Conservation (phyloP, 192 early-diverging fungal genomes). For the Linnemannia exigua region DNA sequence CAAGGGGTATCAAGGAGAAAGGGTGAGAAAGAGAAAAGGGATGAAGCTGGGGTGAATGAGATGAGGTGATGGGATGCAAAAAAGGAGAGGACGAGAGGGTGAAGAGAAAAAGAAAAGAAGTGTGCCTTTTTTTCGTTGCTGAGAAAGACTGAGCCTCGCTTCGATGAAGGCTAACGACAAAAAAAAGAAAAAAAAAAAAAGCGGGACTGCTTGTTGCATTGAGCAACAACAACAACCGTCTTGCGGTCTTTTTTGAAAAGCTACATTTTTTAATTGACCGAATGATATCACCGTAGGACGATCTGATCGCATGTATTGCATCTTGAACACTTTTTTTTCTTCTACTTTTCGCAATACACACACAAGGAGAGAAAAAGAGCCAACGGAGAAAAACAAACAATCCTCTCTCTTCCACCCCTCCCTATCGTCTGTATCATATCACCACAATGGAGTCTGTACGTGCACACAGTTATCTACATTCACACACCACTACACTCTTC, state of each 20-base stretch:
- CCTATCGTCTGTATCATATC: conserved; percentile 32
- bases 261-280: not conserved
- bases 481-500: not conserved
- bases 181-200: conserved; percentile 12
- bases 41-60: not conserved
- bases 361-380: not conserved
- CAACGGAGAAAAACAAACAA: conserved; percentile 3
- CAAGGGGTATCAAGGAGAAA: conserved; percentile 14
- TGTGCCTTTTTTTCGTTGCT: not conserved
- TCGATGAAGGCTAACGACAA: too few species aligned
- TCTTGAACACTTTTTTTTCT: conserved; percentile 8
- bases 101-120: not conserved
- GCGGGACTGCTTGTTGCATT: not conserved
- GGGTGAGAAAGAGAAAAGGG: not conserved
- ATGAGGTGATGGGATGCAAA: not conserved
- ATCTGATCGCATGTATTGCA: not conserved
- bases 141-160: not conserved
- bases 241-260: not conserved
- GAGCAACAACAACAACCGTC: not conserved
- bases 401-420: not conserved
- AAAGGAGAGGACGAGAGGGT: not conserved
- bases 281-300: not conserved
- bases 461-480: not conserved
- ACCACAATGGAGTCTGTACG: conserved; percentile 56
- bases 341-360: too few species aligned